Conservation (phyloP, 345 rosid species). For the Eucalyptus coolabah region DNA sequence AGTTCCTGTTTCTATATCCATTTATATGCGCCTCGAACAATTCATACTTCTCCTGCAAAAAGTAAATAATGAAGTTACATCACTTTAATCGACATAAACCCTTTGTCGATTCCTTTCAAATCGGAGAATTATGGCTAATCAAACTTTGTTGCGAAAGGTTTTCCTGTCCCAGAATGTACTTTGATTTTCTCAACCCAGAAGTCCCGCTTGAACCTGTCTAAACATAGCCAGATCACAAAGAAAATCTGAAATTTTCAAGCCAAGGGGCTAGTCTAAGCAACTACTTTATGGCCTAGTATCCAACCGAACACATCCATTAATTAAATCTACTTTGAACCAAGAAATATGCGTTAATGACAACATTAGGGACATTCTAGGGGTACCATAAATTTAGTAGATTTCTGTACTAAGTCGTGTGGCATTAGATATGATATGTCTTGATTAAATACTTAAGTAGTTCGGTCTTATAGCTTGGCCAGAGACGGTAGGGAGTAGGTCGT, state of each 20-base stretch:
- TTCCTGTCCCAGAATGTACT: neutral
- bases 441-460: neutral
- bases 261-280: neutral
- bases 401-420: neutral
- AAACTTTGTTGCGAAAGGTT: neutral
- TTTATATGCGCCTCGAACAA: neutral
- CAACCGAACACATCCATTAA: neutral
- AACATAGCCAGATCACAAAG: neutral
- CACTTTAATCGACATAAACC: neutral
- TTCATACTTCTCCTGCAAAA: conserved; percentile 9
- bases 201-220: neutral
- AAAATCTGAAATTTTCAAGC: neutral
- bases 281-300: neutral
- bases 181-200: neutral
- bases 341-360: neutral
- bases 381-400: neutral
- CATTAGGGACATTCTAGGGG: neutral
- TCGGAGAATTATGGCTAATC: neutral
- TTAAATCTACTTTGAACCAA: neutral
- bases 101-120: neutral
- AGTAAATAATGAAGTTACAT: neutral
- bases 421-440: neutral
- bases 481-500: neutral
- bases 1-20: neutral
- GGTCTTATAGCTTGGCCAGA: neutral